Percentiles rank a stretch among this genome's conserved stretches.
phyloP scores from a whole-genome alignment of 2,329 filamentous ascomycete species.

The Chaetomiaceae sp. region DNA sequence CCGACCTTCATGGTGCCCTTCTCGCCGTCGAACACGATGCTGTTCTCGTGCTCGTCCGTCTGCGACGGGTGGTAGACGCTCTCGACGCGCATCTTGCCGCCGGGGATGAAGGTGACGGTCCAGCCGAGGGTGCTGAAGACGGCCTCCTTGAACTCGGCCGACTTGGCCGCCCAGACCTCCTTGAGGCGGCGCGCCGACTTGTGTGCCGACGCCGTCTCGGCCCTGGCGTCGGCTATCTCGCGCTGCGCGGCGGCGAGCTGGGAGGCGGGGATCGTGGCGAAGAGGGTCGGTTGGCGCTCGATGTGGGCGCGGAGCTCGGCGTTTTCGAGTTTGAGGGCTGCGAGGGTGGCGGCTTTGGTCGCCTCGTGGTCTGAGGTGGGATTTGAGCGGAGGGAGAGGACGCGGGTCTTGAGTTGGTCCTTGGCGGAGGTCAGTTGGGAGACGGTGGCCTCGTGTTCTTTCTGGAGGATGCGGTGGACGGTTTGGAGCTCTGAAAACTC shows the following conservation, averaged over 20 bases:
- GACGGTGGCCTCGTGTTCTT: conserved; percentile 67
- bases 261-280: conserved; percentile 68
- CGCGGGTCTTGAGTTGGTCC: conserved; percentile 68
- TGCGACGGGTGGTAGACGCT: conserved; percentile 72
- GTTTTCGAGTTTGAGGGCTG: conserved; percentile 77
- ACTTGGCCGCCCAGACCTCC: conserved; percentile 88
- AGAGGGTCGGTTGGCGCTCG: conserved; percentile 38
- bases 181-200: conserved; percentile 84
- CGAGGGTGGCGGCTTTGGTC: conserved; percentile 76
- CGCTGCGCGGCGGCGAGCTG: conserved; percentile 71
- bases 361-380: conserved; percentile 82
- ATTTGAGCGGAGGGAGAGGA: conserved; percentile 86
- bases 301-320: conserved; percentile 73
- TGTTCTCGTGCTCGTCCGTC: conserved; percentile 67
- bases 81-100: conserved; percentile 90
- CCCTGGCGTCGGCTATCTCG: conserved; percentile 67
- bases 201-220: conserved; percentile 66
- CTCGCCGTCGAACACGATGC: conserved; percentile 84
- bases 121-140: conserved; percentile 89
- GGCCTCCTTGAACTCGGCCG: conserved; percentile 89
- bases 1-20: conserved; percentile 97
- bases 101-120: conserved; percentile 95
- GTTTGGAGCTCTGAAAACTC: conserved; percentile 67
- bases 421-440: conserved; percentile 66
- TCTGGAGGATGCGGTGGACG: conserved; percentile 64